phyloP scores from a whole-genome alignment of 495 filamentous ascomycete genomes.

The Rusavskia elegans region DNA sequence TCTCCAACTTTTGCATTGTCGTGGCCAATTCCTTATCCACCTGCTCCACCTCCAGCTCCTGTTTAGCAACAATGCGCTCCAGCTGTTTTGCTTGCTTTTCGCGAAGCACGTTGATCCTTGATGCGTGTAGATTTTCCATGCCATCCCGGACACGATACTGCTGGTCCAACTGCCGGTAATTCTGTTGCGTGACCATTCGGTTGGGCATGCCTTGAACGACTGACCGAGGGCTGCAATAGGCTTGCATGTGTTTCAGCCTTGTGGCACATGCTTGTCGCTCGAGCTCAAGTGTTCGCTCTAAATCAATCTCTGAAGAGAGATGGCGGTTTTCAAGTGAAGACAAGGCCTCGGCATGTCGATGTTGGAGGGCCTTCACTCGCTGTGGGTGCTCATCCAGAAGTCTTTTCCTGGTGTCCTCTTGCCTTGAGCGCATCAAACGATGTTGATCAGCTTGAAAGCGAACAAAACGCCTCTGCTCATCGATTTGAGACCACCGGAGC shows the following conservation, averaged over 20 bases:
- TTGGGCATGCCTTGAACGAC: conserved; percentile 13
- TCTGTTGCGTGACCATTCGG: conserved; percentile 38
- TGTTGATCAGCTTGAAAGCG: conserved; percentile 12
- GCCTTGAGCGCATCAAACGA: conserved; percentile 9
- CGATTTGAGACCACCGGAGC: conserved; percentile 12
- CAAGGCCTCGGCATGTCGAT: conserved; percentile 10
- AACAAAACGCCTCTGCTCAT: conserved; percentile 15
- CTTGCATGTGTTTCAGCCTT: conserved; percentile 16
- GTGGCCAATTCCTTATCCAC: conserved; percentile 40
- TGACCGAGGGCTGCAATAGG: conserved; percentile 12
- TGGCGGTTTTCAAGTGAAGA: conserved; percentile 13
- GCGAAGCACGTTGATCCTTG: conserved; percentile 64
- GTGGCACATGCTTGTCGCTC: conserved; percentile 16
- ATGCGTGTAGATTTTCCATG: conserved; percentile 53
- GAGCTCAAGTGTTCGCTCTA: conserved; percentile 8
- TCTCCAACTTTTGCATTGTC: conserved; percentile 21
- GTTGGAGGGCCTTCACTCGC: conserved; percentile 2
- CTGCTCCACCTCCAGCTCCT: conserved; percentile 44
- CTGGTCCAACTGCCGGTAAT: conserved; percentile 48
- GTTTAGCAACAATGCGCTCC: conserved; percentile 46
- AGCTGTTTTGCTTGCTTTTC: conserved; percentile 58
- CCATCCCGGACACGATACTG: conserved; percentile 53
- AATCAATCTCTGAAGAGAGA: conserved; percentile 13
- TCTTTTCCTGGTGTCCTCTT: conserved; percentile 4
- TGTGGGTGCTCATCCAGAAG: conserved; percentile 3